Percentiles rank a stretch among this genome's conserved stretches.
Conservation (phyloP, 495 filamentous ascomycete genomes). For the Thermochaetoides thermophila region DNA sequence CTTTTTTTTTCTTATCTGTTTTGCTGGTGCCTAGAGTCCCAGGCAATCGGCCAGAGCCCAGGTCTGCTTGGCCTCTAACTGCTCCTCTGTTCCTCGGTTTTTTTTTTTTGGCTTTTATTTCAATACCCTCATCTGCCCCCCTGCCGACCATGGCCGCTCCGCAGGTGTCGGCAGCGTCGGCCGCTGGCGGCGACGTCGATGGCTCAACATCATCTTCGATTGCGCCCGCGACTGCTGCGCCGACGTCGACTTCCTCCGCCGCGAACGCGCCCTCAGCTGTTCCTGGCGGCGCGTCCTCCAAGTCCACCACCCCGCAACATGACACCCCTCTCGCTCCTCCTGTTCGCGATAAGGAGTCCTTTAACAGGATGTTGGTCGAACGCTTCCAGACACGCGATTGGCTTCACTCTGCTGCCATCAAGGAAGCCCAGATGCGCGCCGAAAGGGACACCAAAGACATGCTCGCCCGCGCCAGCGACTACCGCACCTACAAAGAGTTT, state of each 20-base stretch:
- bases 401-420: slow-evolving; percentile 47
- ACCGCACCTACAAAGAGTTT: slow-evolving; percentile 39
- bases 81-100: too few species aligned
- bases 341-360: slow-evolving; percentile 29
- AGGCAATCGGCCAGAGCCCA: too few species aligned
- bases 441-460: slow-evolving; percentile 25
- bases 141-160: slow-evolving; percentile 16
- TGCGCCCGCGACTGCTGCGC: slow-evolving; percentile 4
- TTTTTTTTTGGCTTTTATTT: background rate
- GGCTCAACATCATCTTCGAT: slow-evolving; percentile 2
- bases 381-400: slow-evolving; percentile 68
- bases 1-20: too few species aligned
- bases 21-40: too few species aligned
- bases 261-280: slow-evolving; percentile 11
- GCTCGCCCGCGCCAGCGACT: slow-evolving; percentile 28
- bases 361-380: slow-evolving; percentile 49
- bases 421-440: slow-evolving; percentile 27
- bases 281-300: slow-evolving; percentile 19
- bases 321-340: slow-evolving; percentile 13
- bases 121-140: too few species aligned
- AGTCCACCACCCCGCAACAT: slow-evolving; percentile 16
- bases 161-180: slow-evolving; percentile 9
- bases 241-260: background rate
- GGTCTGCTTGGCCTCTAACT: background rate
- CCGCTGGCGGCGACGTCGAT: slow-evolving; percentile 6